phyloP scores from a whole-genome alignment of 2,329 filamentous ascomycete species.

The Aspergillus tubingensis region DNA sequence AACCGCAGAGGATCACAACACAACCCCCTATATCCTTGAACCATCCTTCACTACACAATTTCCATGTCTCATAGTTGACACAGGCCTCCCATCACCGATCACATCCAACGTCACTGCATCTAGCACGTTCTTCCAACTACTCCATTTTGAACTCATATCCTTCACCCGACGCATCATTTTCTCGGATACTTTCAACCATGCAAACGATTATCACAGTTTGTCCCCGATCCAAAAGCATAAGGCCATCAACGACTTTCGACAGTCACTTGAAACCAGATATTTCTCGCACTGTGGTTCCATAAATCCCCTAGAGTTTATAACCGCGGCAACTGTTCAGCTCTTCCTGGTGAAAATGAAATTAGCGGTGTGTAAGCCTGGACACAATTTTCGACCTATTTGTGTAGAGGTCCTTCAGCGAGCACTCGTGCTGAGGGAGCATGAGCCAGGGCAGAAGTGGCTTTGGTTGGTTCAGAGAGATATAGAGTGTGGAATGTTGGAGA shows the following conservation, averaged over 20 bases:
- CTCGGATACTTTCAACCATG: slow-evolving; percentile 19
- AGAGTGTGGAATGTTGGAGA: slow-evolving; percentile 24
- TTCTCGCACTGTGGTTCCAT: slow-evolving; percentile 18
- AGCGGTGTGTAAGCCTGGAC: slow-evolving; percentile 12
- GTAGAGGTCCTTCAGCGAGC: slow-evolving; percentile 22
- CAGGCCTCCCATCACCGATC: neutral
- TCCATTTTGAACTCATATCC: slow-evolving; percentile 22
- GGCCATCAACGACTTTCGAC: slow-evolving; percentile 20
- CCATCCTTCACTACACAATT: slow-evolving; percentile 15
- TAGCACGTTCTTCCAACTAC: slow-evolving; percentile 28
- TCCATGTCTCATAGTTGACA: slow-evolving; percentile 19
- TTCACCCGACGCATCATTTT: slow-evolving; percentile 26
- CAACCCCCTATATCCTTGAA: slow-evolving; percentile 15
- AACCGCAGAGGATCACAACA: slow-evolving; percentile 17
- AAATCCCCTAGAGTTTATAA: slow-evolving; percentile 21
- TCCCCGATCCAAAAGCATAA: slow-evolving; percentile 18
- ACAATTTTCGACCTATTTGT: slow-evolving; percentile 12
- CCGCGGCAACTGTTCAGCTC: slow-evolving; percentile 13
- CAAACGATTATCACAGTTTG: slow-evolving; percentile 21
- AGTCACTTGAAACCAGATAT: slow-evolving; percentile 18
- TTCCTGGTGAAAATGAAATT: slow-evolving; percentile 20
- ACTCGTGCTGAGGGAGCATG: slow-evolving; percentile 14
- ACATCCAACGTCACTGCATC: neutral
- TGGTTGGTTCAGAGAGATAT: slow-evolving; percentile 26
- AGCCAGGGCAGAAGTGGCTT: slow-evolving; percentile 19